phyloP scores from a whole-genome alignment of 176 grass and related monocot genomes.

The Cocos nucifera region DNA sequence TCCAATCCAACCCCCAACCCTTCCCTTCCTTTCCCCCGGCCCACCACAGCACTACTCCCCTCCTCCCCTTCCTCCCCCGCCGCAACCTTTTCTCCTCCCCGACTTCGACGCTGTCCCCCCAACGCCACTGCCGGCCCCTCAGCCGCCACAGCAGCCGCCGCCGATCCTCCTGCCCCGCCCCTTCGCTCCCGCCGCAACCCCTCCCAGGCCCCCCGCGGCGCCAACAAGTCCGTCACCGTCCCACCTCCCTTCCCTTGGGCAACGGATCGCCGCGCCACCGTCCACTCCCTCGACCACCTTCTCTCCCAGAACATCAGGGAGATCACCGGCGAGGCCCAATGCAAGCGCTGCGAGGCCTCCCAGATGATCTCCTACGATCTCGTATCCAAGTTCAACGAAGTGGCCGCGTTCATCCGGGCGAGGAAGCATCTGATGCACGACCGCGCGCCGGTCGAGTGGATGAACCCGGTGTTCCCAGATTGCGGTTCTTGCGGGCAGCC shows the following conservation, averaged over 20 bases:
- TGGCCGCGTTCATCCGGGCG: slow-evolving; percentile 24
- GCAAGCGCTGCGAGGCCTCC: slow-evolving; percentile 26
- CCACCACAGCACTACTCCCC: too few species aligned
- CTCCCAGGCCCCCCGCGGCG: slow-evolving; percentile 1
- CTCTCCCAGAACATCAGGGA: slow-evolving; percentile 25
- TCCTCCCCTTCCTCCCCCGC: too few species aligned
- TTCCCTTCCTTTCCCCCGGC: too few species aligned
- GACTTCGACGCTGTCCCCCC: too few species aligned
- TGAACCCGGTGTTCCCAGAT: slow-evolving; percentile 13
- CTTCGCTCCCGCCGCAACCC: too few species aligned
- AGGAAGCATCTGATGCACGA: slow-evolving; percentile 41
- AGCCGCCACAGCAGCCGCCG: too few species aligned
- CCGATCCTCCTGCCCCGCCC: too few species aligned
- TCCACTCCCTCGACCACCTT: slow-evolving; percentile 19
- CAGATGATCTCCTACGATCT: slow-evolving; percentile 37
- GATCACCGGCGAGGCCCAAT: slow-evolving; percentile 29
- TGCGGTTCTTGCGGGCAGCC: slow-evolving; percentile 26
- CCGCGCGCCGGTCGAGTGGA: slow-evolving; percentile 33
- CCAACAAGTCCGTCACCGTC: slow-evolving; percentile 26
- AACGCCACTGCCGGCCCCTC: too few species aligned
- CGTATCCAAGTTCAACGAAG: slow-evolving; percentile 29
- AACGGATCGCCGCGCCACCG: slow-evolving; percentile 16
- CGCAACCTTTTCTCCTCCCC: too few species aligned
- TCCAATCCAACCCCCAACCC: too few species aligned
- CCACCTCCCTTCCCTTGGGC: slow-evolving; percentile 43